phyloP scores from a whole-genome alignment of 495 filamentous ascomycete species.

The Tuber umbilicatum region DNA sequence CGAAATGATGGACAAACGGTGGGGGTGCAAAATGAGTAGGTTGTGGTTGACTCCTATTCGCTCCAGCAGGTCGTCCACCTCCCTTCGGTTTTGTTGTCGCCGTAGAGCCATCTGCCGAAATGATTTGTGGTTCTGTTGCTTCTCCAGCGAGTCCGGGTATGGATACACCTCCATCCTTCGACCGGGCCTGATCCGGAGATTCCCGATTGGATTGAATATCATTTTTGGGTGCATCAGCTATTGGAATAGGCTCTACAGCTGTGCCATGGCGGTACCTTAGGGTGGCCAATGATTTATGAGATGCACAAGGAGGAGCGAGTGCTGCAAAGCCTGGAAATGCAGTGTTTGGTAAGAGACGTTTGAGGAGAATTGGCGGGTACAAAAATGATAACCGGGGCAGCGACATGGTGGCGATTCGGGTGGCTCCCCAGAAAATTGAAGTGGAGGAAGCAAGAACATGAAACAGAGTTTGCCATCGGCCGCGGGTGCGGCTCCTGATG shows the following conservation, averaged over 20 bases:
- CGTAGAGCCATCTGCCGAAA: slow-evolving; percentile 13
- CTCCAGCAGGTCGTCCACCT: slow-evolving; percentile 24
- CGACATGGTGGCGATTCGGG: slow-evolving; percentile 52
- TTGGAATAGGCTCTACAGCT: slow-evolving; percentile 54
- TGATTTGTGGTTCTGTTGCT: slow-evolving; percentile 31
- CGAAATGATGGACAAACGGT: slow-evolving; percentile 75
- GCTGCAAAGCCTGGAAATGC: slow-evolving; percentile 6
- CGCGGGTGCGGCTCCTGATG: slow-evolving; percentile 12
- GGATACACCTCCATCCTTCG: neutral
- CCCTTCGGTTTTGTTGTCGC: slow-evolving; percentile 31
- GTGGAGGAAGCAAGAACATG: slow-evolving; percentile 43
- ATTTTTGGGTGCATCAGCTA: slow-evolving; percentile 6
- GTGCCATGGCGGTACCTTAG: slow-evolving; percentile 52
- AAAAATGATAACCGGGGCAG: slow-evolving; percentile 63
- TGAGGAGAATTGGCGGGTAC: slow-evolving; percentile 62
- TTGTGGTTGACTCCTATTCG: slow-evolving; percentile 18
- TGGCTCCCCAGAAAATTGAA: slow-evolving; percentile 49
- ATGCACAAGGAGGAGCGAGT: neutral
- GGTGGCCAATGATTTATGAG: slow-evolving; percentile 7
- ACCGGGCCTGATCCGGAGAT: neutral
- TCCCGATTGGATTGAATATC: slow-evolving; percentile 1
- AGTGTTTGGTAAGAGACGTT: slow-evolving; percentile 41
- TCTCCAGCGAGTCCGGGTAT: slow-evolving; percentile 26
- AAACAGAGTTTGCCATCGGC: slow-evolving; percentile 8
- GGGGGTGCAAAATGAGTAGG: slow-evolving; percentile 53